Conservation (phyloP, 2,329 filamentous ascomycete genomes). For the Colletotrichum caudatum region DNA sequence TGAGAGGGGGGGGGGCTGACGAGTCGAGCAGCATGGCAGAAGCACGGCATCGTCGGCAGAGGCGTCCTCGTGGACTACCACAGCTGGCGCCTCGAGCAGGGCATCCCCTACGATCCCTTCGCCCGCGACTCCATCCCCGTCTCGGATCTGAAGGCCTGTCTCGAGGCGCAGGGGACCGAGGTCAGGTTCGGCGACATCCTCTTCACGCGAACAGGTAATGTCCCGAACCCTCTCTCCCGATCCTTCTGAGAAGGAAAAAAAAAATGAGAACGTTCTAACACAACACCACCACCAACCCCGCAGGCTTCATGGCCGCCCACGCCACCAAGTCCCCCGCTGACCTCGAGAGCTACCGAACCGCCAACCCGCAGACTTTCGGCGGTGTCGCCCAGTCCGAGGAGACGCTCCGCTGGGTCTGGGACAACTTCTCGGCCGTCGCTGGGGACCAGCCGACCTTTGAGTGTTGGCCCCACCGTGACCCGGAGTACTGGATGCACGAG, state of each 20-base stretch:
- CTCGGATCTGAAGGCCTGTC: conserved; percentile 39
- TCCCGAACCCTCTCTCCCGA: neutral
- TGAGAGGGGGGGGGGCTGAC: conserved; percentile 1
- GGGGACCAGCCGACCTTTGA: conserved; percentile 68
- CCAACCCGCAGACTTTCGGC: conserved; percentile 36
- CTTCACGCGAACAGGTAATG: conserved; percentile 61
- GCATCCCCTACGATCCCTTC: conserved; percentile 42
- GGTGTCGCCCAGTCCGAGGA: conserved; percentile 62
- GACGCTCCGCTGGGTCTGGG: conserved; percentile 69
- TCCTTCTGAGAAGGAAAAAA: neutral
- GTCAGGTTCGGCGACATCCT: conserved; percentile 65
- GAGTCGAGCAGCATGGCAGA: conserved; percentile 37
- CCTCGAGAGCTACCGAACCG: conserved; percentile 26
- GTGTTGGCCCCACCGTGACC: conserved; percentile 56
- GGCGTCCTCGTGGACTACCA: conserved; percentile 66
- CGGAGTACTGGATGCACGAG: conserved; percentile 54
- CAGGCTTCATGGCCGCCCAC: conserved; percentile 40
- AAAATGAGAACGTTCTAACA: neutral
- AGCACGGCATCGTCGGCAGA: conserved; percentile 59
- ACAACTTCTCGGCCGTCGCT: conserved; percentile 67
- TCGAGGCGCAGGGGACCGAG: conserved; percentile 40
- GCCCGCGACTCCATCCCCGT: conserved; percentile 38
- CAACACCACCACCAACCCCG: no score
- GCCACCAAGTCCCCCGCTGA: conserved; percentile 32
- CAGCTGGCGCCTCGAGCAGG: conserved; percentile 55